Conservation (phyloP, 345 rosid genomes). For the Brassica juncea region DNA sequence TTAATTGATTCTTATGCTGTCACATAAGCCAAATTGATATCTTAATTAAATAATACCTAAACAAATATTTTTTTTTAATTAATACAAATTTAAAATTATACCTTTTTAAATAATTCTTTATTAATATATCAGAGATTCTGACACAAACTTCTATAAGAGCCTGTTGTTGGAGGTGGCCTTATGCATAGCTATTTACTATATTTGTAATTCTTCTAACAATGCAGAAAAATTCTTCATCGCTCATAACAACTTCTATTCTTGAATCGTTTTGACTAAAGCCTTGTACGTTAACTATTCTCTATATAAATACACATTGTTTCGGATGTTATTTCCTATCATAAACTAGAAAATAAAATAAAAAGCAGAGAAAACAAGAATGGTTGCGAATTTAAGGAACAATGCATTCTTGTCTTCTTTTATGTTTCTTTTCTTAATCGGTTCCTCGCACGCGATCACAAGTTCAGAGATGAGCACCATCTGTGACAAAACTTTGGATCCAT, state of each 20-base stretch:
- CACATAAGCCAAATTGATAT: no score
- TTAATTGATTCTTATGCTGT: no score
- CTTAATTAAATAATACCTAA: no score
- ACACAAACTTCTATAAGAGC: no score
- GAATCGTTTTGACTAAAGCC: constrained; percentile 27
- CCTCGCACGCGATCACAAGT: constrained; percentile 36
- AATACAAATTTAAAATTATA: no score
- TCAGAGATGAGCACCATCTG: constrained; percentile 33
- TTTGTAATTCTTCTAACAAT: constrained; percentile 20
- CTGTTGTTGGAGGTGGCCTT: no score
- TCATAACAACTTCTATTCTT: constrained; percentile 34
- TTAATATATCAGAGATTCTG: no score
- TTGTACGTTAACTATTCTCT: constrained; percentile 18
- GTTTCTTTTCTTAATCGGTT: constrained; percentile 29
- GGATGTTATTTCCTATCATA: not conserved
- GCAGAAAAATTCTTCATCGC: constrained; percentile 15
- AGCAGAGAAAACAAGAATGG: constrained; percentile 41
- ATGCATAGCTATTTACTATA: constrained; percentile 15
- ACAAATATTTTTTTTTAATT: no score
- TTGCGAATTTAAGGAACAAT: constrained; percentile 33
- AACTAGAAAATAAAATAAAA: not conserved
- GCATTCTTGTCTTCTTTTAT: constrained; percentile 41
- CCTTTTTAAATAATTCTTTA: no score
- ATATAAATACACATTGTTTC: constrained; percentile 12
- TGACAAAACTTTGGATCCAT: constrained; percentile 32